Evolutionary conservation across 2,329 filamentous ascomycete species (phyloP), one percentile per base, ranked within the genome.

Genomic region (Ascochyta lentis): DNA sequence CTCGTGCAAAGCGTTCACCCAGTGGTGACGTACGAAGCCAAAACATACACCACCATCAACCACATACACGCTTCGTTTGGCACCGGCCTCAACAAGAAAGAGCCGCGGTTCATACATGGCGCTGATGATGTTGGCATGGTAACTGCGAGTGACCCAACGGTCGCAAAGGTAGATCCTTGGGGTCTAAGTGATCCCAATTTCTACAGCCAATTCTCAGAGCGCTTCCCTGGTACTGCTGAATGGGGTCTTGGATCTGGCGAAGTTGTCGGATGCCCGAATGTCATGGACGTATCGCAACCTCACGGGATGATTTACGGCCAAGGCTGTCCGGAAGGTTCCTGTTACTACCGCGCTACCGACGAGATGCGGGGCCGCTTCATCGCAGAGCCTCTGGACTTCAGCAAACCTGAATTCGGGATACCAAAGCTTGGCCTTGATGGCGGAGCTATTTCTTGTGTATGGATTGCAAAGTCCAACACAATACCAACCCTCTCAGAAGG

Each of bases 261-360:
- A 37, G 72, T 87, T 47, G 87, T 92, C 9, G 91, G 89, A 15
- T 79, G 88, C 23, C 90, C 91, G 1, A 97, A 97, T 68, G 85
- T 90, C 33, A 93, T 97, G 89, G 93, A 96, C 71, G 85, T 96
- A 33, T 96, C 92, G 69, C 90, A 94, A 66, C 84, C 86, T 8
- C 93, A 90, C 70, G 94, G 94, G 8, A 85, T 94, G 77, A 79
- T 96, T 7, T 88, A 91, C 49, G 94, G 92, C 3, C 92, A 96
- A 78, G 93, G 92, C 2, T 91, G 89, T 52, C 92, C 92, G 0
- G 90, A 91, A 44, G 93, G 94, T 3, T 87, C 89, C 52, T 84
- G 86, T 40, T 95, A 93, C 72, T 96, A 89, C 68, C 89, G 92
- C 31, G 85, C 86, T 9, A 82, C 83, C 2, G 86, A 87, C 42